phyloP scores from a whole-genome alignment of 805 yeast genomes.

The Nakazawaea populi region DNA sequence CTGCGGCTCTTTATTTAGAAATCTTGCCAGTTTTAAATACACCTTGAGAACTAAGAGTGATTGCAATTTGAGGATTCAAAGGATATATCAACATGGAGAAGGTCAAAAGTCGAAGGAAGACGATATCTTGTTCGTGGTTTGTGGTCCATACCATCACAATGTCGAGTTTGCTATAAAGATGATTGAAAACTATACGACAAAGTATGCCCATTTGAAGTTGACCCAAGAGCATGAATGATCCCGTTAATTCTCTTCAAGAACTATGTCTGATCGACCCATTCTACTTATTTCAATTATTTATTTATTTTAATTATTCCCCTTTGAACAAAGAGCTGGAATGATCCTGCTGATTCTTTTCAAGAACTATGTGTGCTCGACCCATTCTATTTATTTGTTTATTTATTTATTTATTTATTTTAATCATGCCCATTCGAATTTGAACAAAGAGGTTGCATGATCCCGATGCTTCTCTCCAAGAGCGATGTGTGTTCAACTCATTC shows the following conservation, averaged over 20 bases:
- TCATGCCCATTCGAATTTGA: too few species aligned
- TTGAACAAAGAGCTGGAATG: too few species aligned
- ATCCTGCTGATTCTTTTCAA: too few species aligned
- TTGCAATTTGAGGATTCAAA: conserved; percentile 9
- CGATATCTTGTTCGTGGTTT: conserved; percentile 6
- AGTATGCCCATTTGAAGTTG: conserved; percentile 8
- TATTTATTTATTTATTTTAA: background rate
- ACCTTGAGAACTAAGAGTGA: conserved; percentile 8
- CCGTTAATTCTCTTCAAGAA: background rate
- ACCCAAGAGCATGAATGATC: background rate
- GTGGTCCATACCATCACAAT: conserved; percentile 10
- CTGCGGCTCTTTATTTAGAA: conserved; percentile 9
- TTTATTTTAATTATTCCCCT: background rate
- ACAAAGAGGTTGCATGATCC: too few species aligned
- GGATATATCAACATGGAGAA: background rate
- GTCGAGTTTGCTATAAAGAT: conserved; percentile 10
- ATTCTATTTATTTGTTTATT: background rate
- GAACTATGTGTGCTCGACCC: background rate
- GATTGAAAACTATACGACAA: conserved; percentile 10
- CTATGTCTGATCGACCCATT: background rate
- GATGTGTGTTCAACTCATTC: too few species aligned
- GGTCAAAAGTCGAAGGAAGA: conserved; percentile 7
- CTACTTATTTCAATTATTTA: conserved; percentile 1
- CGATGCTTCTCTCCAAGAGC: too few species aligned
- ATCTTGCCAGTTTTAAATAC: conserved; percentile 9